Evolutionary conservation across 2,329 filamentous ascomycete genomes (phyloP).

Genomic region (Esteya vermicola): DNA sequence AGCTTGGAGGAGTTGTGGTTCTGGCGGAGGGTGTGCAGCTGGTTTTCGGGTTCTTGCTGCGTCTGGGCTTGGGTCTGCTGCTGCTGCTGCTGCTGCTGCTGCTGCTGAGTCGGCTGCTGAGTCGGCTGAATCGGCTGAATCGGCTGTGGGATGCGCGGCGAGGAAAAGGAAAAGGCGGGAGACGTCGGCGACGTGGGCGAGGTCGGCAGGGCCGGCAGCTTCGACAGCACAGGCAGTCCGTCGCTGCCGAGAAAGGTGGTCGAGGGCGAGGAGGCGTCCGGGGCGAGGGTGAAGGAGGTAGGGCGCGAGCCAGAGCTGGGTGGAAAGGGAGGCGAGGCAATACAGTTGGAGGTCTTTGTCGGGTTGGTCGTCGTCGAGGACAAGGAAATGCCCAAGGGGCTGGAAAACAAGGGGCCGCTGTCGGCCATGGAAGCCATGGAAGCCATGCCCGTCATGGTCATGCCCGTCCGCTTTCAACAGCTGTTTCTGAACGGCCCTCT

Average conservation of each 20-base stretch:
- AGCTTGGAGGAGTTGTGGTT: slow-evolving; percentile 41
- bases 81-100: background rate
- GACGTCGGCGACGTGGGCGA: background rate
- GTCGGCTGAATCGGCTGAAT: too few relatives aligned
- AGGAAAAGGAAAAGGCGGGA: too few relatives aligned
- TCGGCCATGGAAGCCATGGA: slow-evolving; percentile 3
- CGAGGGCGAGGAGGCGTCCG: background rate
- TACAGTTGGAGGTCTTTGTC: too few relatives aligned
- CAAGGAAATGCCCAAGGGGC: background rate
- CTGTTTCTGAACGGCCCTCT: too few relatives aligned
- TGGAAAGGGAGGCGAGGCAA: background rate
- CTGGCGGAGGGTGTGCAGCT: slow-evolving; percentile 32
- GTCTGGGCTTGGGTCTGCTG: background rate
- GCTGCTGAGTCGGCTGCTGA: background rate
- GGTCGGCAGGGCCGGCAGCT: too few relatives aligned
- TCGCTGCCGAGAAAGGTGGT: too few relatives aligned
- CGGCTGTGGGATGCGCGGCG: too few relatives aligned
- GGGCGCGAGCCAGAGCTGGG: background rate
- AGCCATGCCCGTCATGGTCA: too few relatives aligned
- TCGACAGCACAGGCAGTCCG: too few relatives aligned
- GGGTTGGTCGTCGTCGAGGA: too few relatives aligned
- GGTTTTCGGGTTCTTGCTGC: slow-evolving; percentile 10
- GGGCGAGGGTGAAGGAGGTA: background rate
- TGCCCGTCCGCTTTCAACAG: too few relatives aligned
- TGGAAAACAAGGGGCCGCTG: background rate